Evolutionary conservation across 768 basidiomycete genomes (phyloP).

Genomic region (Russula virescens): DNA sequence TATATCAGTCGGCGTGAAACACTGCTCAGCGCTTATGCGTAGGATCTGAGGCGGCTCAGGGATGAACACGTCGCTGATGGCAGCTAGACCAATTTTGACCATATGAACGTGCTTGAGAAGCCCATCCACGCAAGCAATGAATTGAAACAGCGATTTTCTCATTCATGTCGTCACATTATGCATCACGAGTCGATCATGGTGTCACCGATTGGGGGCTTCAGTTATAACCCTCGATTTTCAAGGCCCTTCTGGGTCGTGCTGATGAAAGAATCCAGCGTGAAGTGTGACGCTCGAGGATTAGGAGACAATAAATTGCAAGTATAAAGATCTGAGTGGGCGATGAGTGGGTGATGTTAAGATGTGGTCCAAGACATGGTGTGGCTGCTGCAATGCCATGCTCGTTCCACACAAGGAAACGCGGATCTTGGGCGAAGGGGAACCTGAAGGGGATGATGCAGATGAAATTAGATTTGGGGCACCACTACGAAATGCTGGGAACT

Average conservation of each 20-base stretch:
- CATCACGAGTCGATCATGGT: background rate
- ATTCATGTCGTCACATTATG: background rate
- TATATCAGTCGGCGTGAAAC: background rate
- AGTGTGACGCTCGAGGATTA: background rate
- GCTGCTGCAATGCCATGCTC: background rate
- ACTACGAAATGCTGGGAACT: background rate
- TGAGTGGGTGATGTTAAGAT: background rate
- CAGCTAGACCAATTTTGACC: background rate
- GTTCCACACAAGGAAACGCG: background rate
- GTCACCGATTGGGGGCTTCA: background rate
- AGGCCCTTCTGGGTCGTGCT: background rate
- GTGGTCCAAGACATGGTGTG: background rate
- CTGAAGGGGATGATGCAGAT: background rate
- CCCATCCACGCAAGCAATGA: background rate
- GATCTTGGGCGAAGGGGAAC: conserved; percentile 1
- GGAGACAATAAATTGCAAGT: background rate
- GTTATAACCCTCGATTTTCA: background rate
- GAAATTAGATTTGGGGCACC: background rate
- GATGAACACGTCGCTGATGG: background rate
- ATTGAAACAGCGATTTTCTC: background rate
- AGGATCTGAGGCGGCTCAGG: background rate
- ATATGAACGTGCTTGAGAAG: background rate
- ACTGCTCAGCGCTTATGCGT: background rate
- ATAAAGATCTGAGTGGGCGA: too few species aligned
- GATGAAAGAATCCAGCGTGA: background rate